phyloP scores from a whole-genome alignment of 345 rosid species.

The Pistacia atlantica region DNA sequence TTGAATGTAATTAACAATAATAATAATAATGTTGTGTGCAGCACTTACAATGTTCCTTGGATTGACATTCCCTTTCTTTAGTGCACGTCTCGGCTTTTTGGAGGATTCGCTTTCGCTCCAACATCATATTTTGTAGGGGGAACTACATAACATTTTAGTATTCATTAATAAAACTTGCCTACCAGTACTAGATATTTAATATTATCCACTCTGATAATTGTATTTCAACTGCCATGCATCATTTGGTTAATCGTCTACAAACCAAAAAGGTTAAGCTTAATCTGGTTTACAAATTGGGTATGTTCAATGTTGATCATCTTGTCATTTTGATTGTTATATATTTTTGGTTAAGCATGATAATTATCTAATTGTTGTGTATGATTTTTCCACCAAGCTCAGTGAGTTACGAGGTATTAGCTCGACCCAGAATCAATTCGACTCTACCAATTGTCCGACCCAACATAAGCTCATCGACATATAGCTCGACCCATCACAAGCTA shows the following conservation, averaged over 20 bases:
- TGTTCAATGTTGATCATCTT: too few species aligned
- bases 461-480: too few species aligned
- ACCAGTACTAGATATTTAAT: not conserved
- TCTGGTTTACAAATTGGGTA: conserved; percentile 74
- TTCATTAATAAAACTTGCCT: not conserved
- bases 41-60: conserved; percentile 60
- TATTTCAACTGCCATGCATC: conserved; percentile 77
- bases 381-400: too few species aligned
- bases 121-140: conserved; percentile 58
- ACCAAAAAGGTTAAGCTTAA: conserved; percentile 64
- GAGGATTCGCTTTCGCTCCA: conserved; percentile 86
- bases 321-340: too few species aligned
- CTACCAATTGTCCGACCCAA: too few species aligned
- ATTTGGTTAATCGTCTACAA: conserved; percentile 70
- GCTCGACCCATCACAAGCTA: too few species aligned
- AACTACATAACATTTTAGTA: too few species aligned
- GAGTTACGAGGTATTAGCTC: too few species aligned
- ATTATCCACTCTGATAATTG: not conserved
- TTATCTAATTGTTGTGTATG: too few species aligned
- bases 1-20: too few species aligned
- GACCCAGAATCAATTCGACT: too few species aligned
- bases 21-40: conserved; percentile 15
- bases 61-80: conserved; percentile 67
- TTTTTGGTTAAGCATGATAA: too few species aligned
- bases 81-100: conserved; percentile 76